Conservation (phyloP, 108 stramenopile species). For the Heterococcus sp. region DNA sequence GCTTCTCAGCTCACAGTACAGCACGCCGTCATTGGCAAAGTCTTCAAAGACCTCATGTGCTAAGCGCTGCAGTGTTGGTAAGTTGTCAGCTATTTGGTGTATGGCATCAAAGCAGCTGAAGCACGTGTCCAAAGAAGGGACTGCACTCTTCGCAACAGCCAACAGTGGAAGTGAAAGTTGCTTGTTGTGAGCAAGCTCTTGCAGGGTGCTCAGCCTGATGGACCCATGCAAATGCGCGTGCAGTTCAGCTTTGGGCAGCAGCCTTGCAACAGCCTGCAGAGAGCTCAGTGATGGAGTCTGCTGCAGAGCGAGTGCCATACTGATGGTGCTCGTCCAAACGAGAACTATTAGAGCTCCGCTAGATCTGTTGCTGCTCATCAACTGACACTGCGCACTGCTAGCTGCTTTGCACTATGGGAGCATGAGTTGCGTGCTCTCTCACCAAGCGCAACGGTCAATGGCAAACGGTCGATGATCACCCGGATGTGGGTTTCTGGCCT, state of each 20-base stretch:
- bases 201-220: slow-evolving; percentile 71
- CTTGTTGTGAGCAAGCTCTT: slow-evolving; percentile 62
- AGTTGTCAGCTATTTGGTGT: no score
- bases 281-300: no score
- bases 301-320: background rate
- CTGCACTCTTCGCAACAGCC: slow-evolving; percentile 7
- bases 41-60: slow-evolving; percentile 1
- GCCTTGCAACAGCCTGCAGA: background rate
- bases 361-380: background rate
- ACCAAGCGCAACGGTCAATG: no score
- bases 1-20: no score
- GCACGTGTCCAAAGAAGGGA: slow-evolving; percentile 58
- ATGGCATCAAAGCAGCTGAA: slow-evolving; percentile 78
- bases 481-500: no score
- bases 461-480: no score
- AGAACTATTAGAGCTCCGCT: background rate
- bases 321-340: background rate
- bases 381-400: background rate
- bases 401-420: background rate
- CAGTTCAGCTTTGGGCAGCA: slow-evolving; percentile 70
- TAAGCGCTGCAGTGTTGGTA: no score
- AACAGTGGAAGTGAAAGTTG: slow-evolving; percentile 36
- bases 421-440: background rate
- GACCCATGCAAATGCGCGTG: slow-evolving; percentile 87
- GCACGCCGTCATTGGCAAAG: background rate